A percentile compares a stretch with the other conserved stretches of the same genome.
Evolutionary conservation across 1,139 yeast genomes (phyloP).

Genomic region (Geotrichum klebahnii): DNA sequence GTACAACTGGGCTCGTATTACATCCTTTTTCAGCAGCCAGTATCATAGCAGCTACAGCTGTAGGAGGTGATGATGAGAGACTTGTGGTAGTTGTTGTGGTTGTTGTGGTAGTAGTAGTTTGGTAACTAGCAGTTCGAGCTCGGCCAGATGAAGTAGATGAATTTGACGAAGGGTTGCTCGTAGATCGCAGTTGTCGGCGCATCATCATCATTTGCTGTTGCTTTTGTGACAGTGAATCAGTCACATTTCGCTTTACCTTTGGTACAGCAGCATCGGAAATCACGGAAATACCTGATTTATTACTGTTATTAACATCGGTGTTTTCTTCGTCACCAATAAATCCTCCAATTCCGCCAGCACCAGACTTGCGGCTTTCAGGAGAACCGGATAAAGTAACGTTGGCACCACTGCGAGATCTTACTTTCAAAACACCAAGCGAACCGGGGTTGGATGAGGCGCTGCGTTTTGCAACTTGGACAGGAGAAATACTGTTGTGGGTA

Average conservation of each 20-base stretch:
- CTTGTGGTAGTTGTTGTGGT: conserved; percentile 49
- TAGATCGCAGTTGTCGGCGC: neutral
- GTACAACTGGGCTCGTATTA: no score
- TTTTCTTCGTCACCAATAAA: no score
- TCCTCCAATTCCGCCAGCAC: no score
- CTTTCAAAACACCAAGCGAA: conserved; percentile 1
- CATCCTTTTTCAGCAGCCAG: no score
- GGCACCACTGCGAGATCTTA: conserved; percentile 10
- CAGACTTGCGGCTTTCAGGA: conserved; percentile 17
- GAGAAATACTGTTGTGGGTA: neutral
- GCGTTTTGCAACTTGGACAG: no score
- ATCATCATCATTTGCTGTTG: neutral
- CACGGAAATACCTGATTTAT: no score
- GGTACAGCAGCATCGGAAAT: no score
- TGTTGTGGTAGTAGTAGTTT: conserved; percentile 48
- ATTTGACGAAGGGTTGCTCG: neutral
- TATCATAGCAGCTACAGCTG: no score
- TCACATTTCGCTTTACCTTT: no score
- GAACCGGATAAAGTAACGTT: conserved; percentile 15
- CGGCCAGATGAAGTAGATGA: neutral
- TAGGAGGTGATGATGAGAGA: no score
- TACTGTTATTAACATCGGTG: no score
- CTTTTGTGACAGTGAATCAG: no score
- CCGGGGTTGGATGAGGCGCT: neutral
- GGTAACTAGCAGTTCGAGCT: conserved; percentile 39